Conservation (phyloP, 148 eudicot species). For the Rhododendron williamsianum region DNA sequence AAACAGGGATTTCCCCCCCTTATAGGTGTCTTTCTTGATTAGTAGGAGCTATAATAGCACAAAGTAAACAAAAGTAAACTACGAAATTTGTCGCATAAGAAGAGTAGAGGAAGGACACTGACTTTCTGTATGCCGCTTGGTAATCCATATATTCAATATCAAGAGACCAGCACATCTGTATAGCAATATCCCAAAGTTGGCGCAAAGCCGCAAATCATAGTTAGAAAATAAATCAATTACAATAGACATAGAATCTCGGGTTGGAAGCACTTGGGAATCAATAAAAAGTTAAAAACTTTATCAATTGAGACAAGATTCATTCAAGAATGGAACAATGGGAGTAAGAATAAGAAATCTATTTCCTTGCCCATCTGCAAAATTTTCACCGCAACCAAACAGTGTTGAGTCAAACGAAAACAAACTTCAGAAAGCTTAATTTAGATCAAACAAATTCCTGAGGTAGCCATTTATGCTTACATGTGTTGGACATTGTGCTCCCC, state of each 20-base stretch:
- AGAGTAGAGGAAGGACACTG: background rate
- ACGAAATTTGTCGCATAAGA: background rate
- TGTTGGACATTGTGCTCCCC: conserved; percentile 46
- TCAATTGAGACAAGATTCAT: background rate
- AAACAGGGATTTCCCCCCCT: background rate
- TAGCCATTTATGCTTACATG: conserved; percentile 39
- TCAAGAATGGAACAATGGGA: background rate
- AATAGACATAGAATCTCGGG: background rate
- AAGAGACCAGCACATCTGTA: conserved; percentile 16
- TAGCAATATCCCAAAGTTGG: background rate
- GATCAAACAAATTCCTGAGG: background rate
- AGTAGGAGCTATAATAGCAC: background rate
- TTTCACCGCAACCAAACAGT: background rate
- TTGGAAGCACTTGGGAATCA: background rate
- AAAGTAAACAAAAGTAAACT: background rate
- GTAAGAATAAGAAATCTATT: background rate
- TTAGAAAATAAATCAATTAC: background rate
- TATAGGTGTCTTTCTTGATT: background rate
- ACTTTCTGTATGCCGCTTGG: conserved; percentile 6
- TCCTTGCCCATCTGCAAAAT: background rate
- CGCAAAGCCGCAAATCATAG: background rate
- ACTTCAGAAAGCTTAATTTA: background rate
- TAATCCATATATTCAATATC: background rate
- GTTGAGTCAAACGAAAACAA: background rate
- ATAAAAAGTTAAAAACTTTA: background rate